Evolutionary conservation across 2,329 filamentous ascomycete genomes (phyloP).

Genomic region (Alternaria ethzedia): DNA sequence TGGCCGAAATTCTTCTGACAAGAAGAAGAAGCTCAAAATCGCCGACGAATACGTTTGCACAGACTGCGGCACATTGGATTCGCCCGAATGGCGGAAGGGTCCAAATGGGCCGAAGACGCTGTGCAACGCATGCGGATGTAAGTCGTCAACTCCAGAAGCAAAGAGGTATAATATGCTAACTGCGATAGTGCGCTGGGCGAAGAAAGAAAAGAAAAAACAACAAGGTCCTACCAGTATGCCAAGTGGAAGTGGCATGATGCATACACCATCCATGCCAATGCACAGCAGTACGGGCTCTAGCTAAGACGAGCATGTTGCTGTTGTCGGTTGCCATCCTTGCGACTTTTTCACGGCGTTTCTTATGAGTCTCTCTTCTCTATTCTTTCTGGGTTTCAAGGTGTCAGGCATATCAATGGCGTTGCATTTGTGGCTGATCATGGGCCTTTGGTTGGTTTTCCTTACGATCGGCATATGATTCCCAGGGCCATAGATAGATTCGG

Average conservation of each 20-base stretch:
- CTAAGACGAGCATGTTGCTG: constrained; percentile 3
- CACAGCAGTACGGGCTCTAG: constrained; percentile 42
- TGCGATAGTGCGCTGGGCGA: constrained; percentile 62
- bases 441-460: not conserved
- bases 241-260: constrained; percentile 18
- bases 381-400: not conserved
- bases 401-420: constrained; percentile 11
- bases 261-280: constrained; percentile 34
- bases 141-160: constrained; percentile 36
- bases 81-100: constrained; percentile 94
- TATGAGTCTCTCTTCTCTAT: not conserved
- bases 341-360: not conserved
- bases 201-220: constrained; percentile 77
- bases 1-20: constrained; percentile 70
- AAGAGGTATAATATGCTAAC: constrained; percentile 16
- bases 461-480: constrained; percentile 4
- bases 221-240: constrained; percentile 29
- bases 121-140: constrained; percentile 92
- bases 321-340: not conserved
- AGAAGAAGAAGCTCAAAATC: constrained; percentile 83
- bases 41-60: constrained; percentile 91
- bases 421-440: not conserved
- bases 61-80: constrained; percentile 92
- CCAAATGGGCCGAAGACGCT: constrained; percentile 91
- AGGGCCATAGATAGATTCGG: constrained; percentile 4